Base-by-base conservation (phyloP, 768 basidiomycete species). In the Floccularia luteovirens region DNA sequence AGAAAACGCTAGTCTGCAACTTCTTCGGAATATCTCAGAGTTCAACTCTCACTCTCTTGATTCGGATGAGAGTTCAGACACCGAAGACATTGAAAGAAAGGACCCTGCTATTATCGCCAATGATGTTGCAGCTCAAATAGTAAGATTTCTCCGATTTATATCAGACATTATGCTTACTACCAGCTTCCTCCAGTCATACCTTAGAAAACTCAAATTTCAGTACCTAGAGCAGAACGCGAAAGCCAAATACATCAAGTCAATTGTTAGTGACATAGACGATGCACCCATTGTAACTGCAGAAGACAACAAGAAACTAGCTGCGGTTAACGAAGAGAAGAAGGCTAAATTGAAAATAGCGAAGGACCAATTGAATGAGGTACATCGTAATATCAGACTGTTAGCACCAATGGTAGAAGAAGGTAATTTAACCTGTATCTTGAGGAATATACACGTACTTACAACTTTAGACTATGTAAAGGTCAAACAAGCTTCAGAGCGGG, bases 181-280 rank as follows among this genome's bases (percentile, higher is more conserved):
- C 32, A 34, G 6, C 10, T n/a, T n/a, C 14, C 27, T 34, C 32
- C 38, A 87, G 86, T 66, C 78, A 5, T 86, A 79, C 49, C 64
- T 90, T 14, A 71, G 82, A 17, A 87, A 87, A 50, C 75, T 92
- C 20, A 93, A 93, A 59, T 90, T 89, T 52, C 84, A 87, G 47
- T 91, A 90, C 54, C 64, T 91, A 13, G 89, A 94, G 52, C 87
- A 90, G 57, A 87, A 90, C 48, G 87, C 91, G 2, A 94, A 93
- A 54, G 79, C 89, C 50, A 81, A 84, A 59, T 93, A 92, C 52
- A 71, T 91, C 49, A 83, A 84, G 56, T 80, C 79, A 0, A 90
- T 93, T 49, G 82, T 90, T 36, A 87, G 81, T 54, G 84, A 91
- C 46, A 78, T 77, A 40, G 79, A 88, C 49, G 87, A 92, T 43